A percentile compares a stretch with the other conserved stretches of the same genome.
Conservation (phyloP, 1,284 basidiomycete genomes). For the Rhodotorula sp. region DNA sequence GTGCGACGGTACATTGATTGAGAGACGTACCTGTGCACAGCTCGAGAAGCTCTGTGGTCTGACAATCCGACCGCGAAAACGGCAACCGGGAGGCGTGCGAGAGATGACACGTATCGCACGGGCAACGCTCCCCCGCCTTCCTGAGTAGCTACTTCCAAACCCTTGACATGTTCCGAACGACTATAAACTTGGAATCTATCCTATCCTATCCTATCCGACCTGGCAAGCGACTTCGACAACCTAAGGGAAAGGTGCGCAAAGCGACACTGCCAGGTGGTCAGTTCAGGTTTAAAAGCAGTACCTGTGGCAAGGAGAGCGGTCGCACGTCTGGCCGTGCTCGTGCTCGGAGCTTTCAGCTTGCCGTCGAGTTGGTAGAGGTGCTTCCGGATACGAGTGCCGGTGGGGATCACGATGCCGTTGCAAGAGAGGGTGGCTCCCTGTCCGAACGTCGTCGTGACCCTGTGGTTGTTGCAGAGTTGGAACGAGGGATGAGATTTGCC, state of each 20-base stretch:
- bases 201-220: too few relatives aligned
- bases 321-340: neutral
- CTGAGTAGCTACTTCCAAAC: neutral
- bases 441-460: neutral
- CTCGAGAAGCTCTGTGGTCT: conserved; percentile 7
- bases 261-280: too few relatives aligned
- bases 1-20: conserved; percentile 38
- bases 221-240: neutral
- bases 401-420: neutral
- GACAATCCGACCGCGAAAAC: conserved; percentile 8
- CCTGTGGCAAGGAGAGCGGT: too few relatives aligned
- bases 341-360: neutral
- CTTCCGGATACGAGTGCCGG: conserved; percentile 3
- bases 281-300: too few relatives aligned
- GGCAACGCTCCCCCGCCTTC: neutral
- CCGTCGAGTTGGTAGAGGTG: conserved; percentile 5
- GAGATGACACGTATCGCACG: neutral
- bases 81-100: neutral
- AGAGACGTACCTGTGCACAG: conserved; percentile 50
- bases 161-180: neutral
- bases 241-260: too few relatives aligned
- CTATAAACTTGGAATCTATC: too few relatives aligned
- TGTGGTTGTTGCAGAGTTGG: neutral
- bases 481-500: neutral
- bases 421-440: neutral